phyloP scores from a whole-genome alignment of 2,329 filamentous ascomycete species.

The Didymella pinodella region DNA sequence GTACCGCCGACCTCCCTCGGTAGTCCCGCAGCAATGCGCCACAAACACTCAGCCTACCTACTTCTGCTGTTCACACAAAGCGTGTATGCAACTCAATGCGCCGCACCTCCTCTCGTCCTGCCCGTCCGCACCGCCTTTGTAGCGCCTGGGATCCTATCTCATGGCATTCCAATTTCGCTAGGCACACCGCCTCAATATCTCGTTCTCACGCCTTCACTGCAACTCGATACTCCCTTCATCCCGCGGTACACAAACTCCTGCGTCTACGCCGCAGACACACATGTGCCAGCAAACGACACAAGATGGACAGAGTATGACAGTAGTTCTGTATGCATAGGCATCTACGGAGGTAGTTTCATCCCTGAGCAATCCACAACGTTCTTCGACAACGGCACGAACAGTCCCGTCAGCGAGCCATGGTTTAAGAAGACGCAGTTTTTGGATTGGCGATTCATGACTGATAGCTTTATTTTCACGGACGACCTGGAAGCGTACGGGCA shows the following conservation, averaged over 20 bases:
- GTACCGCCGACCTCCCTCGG: background rate
- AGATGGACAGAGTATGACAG: constrained; percentile 11
- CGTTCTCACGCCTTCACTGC: constrained; percentile 26
- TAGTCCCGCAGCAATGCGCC: background rate
- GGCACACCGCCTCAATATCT: constrained; percentile 27
- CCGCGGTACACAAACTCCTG: constrained; percentile 30
- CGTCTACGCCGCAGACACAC: constrained; percentile 14
- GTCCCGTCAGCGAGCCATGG: constrained; percentile 19
- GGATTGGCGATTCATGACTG: constrained; percentile 23
- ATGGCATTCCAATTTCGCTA: constrained; percentile 25
- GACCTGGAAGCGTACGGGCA: constrained; percentile 20
- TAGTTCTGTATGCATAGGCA: constrained; percentile 16
- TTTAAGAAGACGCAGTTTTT: constrained; percentile 10
- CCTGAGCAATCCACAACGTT: constrained; percentile 19
- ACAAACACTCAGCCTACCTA: background rate
- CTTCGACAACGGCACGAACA: constrained; percentile 19
- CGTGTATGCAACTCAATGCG: constrained; percentile 24
- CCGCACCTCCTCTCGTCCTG: constrained; percentile 28
- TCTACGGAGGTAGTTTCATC: constrained; percentile 28
- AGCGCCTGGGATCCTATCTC: constrained; percentile 17
- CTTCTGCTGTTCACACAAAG: background rate
- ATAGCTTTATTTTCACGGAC: constrained; percentile 24
- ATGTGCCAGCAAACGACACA: constrained; percentile 5
- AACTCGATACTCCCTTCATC: constrained; percentile 29
- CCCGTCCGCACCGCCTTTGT: constrained; percentile 20